Percentiles rank a stretch among this genome's conserved stretches.
Evolutionary conservation across 2,329 filamentous ascomycete species (phyloP).

Genomic region (Fusarium sp.): DNA sequence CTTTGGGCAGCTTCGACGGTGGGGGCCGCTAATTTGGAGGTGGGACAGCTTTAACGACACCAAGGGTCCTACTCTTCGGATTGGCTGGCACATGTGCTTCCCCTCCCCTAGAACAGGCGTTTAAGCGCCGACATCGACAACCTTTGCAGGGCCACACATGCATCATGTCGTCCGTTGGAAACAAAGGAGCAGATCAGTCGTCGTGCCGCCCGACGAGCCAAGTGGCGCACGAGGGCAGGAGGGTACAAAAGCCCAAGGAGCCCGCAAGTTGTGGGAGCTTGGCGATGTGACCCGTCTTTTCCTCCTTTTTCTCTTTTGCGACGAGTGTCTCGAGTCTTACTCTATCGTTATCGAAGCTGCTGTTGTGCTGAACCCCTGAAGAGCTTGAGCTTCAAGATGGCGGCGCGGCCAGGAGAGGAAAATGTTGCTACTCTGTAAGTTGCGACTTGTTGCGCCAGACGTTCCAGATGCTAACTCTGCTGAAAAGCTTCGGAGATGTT

Average conservation of each 20-base stretch:
- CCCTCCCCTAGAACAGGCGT: slow-evolving; percentile 40
- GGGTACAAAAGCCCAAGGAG: slow-evolving; percentile 42
- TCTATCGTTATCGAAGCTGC: background rate
- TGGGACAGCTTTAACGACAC: slow-evolving; percentile 41
- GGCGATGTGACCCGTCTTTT: slow-evolving; percentile 5
- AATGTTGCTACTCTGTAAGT: slow-evolving; percentile 64
- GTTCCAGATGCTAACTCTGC: slow-evolving; percentile 16
- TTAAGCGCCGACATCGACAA: slow-evolving; percentile 47
- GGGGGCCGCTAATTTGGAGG: slow-evolving; percentile 40
- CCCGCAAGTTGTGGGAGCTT: slow-evolving; percentile 33
- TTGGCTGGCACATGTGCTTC: slow-evolving; percentile 40
- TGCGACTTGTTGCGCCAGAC: background rate
- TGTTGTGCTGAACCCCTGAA: background rate
- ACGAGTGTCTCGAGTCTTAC: slow-evolving; percentile 18
- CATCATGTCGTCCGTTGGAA: slow-evolving; percentile 42
- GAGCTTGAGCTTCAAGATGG: slow-evolving; percentile 51
- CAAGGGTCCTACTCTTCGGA: slow-evolving; percentile 39
- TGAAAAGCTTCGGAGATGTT: slow-evolving; percentile 77
- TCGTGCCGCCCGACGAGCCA: slow-evolving; percentile 30
- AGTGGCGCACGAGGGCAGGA: slow-evolving; percentile 32
- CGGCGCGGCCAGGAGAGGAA: slow-evolving; percentile 61
- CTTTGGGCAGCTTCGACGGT: slow-evolving; percentile 17
- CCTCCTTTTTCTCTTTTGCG: slow-evolving; percentile 3
- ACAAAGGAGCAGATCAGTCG: slow-evolving; percentile 36
- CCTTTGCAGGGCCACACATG: slow-evolving; percentile 37